Base-by-base conservation (phyloP, 2,329 filamentous ascomycete species). In the Aspergillus aculeatinus region DNA sequence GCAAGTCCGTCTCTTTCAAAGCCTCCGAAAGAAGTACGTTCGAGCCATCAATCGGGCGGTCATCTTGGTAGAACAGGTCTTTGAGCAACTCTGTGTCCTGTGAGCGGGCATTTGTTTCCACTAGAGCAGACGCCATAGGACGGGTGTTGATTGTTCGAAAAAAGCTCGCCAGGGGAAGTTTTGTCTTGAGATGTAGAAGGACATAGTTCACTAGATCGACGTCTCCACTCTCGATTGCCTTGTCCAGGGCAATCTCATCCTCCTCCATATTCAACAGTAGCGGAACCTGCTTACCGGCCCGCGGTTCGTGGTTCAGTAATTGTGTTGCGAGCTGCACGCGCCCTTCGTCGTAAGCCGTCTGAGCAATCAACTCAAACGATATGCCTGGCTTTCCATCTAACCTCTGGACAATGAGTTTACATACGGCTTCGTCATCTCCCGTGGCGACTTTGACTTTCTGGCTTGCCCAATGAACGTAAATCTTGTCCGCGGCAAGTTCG, bases 21-120 rank as follows among this genome's bases (percentile, higher is more conserved):
- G 93, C 91, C 76, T 99, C 94, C 21, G 87, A 86, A 14, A 99
- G 81, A 60, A 98, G 90, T 2, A 99, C 87, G 60, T 92, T 90
- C 0, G 94, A 90, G 3, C 95, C 92, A 65, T 98, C 95, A 5
- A 92, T 81, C 3, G 93, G 87, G 5, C 94, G 87, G 73, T 99
- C 95, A 69, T 98, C 95, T 77, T 98, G 95, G 74, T 99, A 99
- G 79, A 95, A 99, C 3, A 99, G 81, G 72, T 98, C 95, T 71
- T 98, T 99, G 27, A 99, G 85, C 23, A 99, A 77, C 57, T 90
- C 87, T 0, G 85, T 83, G 68, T 96, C 92, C 69, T 96, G 89
- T 54, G 91, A 87, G 54, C 84, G 82, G 0, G 95, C 94, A 0
- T 89, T 89, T 1, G 92, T 85, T 75, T 99, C 95, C 25, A 99